Conservation (phyloP, 352 stramenopile genomes). For the Phytophthora sansomeana region DNA sequence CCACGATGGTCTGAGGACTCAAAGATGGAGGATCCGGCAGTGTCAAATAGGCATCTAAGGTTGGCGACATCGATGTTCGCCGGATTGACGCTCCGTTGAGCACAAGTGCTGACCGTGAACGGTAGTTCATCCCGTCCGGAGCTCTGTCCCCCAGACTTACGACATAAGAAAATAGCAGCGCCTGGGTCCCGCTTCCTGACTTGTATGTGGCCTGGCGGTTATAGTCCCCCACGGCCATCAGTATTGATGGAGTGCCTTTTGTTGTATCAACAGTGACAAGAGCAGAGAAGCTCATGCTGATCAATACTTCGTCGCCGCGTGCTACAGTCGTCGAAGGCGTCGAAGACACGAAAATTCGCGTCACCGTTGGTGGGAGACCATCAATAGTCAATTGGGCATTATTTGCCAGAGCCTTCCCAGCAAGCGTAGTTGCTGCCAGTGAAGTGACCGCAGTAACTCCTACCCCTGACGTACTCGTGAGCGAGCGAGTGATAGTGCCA, state of each 20-base stretch:
- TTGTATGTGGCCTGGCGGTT: slow-evolving; percentile 72
- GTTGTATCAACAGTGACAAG: slow-evolving; percentile 65
- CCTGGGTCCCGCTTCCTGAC: slow-evolving; percentile 56
- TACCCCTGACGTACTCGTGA: slow-evolving; percentile 13
- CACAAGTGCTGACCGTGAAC: slow-evolving; percentile 48
- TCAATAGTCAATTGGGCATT: slow-evolving; percentile 69
- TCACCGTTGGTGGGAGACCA: slow-evolving; percentile 55
- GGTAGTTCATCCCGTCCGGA: slow-evolving; percentile 59
- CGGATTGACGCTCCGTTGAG: slow-evolving; percentile 74
- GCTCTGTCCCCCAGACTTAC: slow-evolving; percentile 71
- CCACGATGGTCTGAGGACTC: slow-evolving; percentile 57
- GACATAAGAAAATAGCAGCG: slow-evolving; percentile 70
- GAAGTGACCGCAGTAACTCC: slow-evolving; percentile 44
- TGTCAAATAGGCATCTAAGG: slow-evolving; percentile 61
- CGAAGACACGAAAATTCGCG: slow-evolving; percentile 47
- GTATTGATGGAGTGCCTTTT: slow-evolving; percentile 61
- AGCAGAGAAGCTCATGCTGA: slow-evolving; percentile 73
- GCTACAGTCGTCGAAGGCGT: slow-evolving; percentile 48
- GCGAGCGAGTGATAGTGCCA: slow-evolving; percentile 59
- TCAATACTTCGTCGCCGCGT: slow-evolving; percentile 51
- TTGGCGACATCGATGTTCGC: slow-evolving; percentile 54
- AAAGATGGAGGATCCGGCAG: slow-evolving; percentile 57
- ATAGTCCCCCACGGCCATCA: slow-evolving; percentile 63
- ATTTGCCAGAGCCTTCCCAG: slow-evolving; percentile 48
- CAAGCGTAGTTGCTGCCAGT: slow-evolving; percentile 43